Evolutionary conservation across 2,329 filamentous ascomycete genomes (phyloP).

Genomic region (Capronia coronata): DNA sequence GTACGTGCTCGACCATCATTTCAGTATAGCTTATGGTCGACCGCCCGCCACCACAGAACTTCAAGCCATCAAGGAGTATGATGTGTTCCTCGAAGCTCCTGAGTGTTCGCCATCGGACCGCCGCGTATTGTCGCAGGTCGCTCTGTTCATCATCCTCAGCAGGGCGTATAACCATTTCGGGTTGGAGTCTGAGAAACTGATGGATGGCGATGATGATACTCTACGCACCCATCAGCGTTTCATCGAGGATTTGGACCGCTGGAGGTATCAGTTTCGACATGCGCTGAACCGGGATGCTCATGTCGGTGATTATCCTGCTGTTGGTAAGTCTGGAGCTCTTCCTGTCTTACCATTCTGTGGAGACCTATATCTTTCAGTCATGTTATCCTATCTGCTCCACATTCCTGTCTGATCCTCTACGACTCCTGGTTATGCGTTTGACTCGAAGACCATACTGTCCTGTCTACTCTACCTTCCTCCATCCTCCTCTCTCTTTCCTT

Average conservation of each 20-base stretch:
- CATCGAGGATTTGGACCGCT: conserved; percentile 47
- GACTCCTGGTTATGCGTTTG: no score
- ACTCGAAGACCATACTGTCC: no score
- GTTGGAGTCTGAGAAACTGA: conserved; percentile 37
- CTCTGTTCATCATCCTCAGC: conserved; percentile 53
- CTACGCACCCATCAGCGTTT: conserved; percentile 44
- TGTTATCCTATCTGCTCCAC: no score
- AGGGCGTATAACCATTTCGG: conserved; percentile 53
- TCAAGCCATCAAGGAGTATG: conserved; percentile 51
- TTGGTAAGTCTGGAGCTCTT: conserved; percentile 17
- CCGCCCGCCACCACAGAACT: conserved; percentile 55
- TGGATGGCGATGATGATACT: conserved; percentile 26
- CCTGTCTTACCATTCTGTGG: no score
- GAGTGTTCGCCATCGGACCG: conserved; percentile 51
- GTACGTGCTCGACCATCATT: conserved; percentile 61
- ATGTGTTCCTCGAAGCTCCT: conserved; percentile 49
- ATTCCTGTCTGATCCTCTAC: not conserved
- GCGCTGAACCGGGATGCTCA: conserved; percentile 23
- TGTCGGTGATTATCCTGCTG: conserved; percentile 27
- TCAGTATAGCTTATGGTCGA: conserved; percentile 56
- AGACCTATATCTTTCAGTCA: no score
- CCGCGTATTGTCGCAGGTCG: conserved; percentile 53
- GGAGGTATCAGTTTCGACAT: conserved; percentile 45
- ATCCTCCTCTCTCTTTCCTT: not conserved
- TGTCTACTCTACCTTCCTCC: not conserved